Evolutionary conservation across 1,284 basidiomycete species (phyloP).

Genomic region (Somion occarium): DNA sequence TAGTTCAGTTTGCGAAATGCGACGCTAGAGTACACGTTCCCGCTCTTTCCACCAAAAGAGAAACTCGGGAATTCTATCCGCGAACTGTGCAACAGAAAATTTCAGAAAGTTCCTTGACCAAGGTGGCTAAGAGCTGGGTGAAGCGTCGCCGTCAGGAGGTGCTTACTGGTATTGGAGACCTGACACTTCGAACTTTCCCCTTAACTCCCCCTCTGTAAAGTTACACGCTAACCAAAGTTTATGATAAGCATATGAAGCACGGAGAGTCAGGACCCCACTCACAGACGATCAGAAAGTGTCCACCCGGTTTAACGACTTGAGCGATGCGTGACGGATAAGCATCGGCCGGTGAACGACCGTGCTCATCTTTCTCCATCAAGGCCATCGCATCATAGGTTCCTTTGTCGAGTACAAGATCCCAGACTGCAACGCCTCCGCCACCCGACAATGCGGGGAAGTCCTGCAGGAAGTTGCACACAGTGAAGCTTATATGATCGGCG

Average conservation of each 20-base stretch:
- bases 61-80: slow-evolving; percentile 66
- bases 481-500: slow-evolving; percentile 42
- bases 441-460: slow-evolving; percentile 33
- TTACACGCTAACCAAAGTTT: slow-evolving; percentile 66
- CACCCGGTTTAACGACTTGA: slow-evolving; percentile 58
- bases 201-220: slow-evolving; percentile 83
- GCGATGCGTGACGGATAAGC: slow-evolving; percentile 62
- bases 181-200: slow-evolving; percentile 50
- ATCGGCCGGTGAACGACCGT: slow-evolving; percentile 50
- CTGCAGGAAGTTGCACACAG: slow-evolving; percentile 55
- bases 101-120: background rate
- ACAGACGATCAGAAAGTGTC: slow-evolving; percentile 85
- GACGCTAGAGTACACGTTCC: slow-evolving; percentile 67
- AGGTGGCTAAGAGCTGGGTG: background rate
- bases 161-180: slow-evolving; percentile 62
- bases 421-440: slow-evolving; percentile 27
- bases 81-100: slow-evolving; percentile 41
- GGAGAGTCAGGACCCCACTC: slow-evolving; percentile 17
- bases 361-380: slow-evolving; percentile 57
- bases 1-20: slow-evolving; percentile 55
- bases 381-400: slow-evolving; percentile 89
- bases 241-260: background rate
- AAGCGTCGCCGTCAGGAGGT: background rate
- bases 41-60: slow-evolving; percentile 73
- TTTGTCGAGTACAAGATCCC: slow-evolving; percentile 76